Conservation (phyloP, 2,329 filamentous ascomycete genomes). For the Graphilbum fragrans region DNA sequence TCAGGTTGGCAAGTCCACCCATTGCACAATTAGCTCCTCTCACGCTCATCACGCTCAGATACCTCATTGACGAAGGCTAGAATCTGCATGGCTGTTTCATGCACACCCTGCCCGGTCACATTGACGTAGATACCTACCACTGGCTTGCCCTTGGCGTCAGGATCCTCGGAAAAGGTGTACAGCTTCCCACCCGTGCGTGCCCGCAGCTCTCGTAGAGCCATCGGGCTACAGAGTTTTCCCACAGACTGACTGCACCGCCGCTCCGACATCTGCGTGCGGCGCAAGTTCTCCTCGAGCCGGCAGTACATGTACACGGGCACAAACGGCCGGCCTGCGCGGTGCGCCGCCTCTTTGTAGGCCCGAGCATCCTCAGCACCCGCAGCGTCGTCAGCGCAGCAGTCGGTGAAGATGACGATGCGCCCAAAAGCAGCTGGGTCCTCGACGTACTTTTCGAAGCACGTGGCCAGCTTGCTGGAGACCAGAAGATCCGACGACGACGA, state of each 20-base stretch:
- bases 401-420: constrained; percentile 16
- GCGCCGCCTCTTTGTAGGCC: constrained; percentile 14
- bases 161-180: constrained; percentile 7
- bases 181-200: constrained; percentile 3
- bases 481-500: too few species aligned
- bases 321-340: constrained; percentile 14
- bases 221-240: background rate
- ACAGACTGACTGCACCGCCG: constrained; percentile 10
- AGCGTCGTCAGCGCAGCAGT: constrained; percentile 15
- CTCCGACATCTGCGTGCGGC: constrained; percentile 11
- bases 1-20: too few species aligned
- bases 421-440: constrained; percentile 8
- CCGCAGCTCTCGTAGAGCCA: constrained; percentile 5
- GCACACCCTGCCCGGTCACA: constrained; percentile 12
- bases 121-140: constrained; percentile 12
- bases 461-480: constrained; percentile 5
- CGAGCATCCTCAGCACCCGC: constrained; percentile 12
- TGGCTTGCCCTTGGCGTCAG: background rate
- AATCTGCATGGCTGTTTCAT: constrained; percentile 16
- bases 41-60: background rate
- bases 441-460: constrained; percentile 15
- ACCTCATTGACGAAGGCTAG: constrained; percentile 14
- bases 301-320: constrained; percentile 16
- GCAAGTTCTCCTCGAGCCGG: constrained; percentile 12
- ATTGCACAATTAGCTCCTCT: too few species aligned